These are phyloP conservation scores for Malus hybrid DNA, from an alignment of 331 rosid species.

Conservation along the genomic window DNA sequence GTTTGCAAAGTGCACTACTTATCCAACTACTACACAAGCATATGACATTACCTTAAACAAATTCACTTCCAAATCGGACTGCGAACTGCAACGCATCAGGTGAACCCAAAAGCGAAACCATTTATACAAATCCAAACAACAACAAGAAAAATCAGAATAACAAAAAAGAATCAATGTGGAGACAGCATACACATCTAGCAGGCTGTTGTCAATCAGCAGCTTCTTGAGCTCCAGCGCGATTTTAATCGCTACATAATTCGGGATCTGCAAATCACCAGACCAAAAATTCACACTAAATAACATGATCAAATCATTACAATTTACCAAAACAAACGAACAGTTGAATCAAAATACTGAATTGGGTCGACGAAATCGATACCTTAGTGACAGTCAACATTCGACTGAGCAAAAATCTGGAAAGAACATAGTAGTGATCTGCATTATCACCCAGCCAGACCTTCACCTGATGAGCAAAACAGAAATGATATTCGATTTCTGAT, in stretches of 20 bases:
- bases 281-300: conserved; percentile 16
- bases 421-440: conserved; percentile 95
- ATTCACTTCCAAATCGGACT: conserved; percentile 85
- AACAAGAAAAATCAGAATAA: neutral
- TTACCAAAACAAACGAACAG: neutral
- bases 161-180: conserved; percentile 7
- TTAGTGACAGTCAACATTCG: conserved; percentile 96
- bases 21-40: neutral
- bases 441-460: conserved; percentile 98
- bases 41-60: conserved; percentile 71
- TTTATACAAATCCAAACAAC: neutral
- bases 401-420: conserved; percentile 87
- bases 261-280: conserved; percentile 57
- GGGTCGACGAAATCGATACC: conserved; percentile 28
- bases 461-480: conserved; percentile 32
- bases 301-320: neutral
- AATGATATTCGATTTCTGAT: neutral
- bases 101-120: neutral
- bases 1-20: neutral
- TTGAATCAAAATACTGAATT: neutral
- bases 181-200: conserved; percentile 73
- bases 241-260: conserved; percentile 88
- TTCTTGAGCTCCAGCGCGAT: conserved; percentile 92
- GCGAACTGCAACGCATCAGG: conserved; percentile 56
- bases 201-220: conserved; percentile 92